phyloP scores from a whole-genome alignment of 1,139 yeast species.

The Zygosaccharomyces pseudobailii region DNA sequence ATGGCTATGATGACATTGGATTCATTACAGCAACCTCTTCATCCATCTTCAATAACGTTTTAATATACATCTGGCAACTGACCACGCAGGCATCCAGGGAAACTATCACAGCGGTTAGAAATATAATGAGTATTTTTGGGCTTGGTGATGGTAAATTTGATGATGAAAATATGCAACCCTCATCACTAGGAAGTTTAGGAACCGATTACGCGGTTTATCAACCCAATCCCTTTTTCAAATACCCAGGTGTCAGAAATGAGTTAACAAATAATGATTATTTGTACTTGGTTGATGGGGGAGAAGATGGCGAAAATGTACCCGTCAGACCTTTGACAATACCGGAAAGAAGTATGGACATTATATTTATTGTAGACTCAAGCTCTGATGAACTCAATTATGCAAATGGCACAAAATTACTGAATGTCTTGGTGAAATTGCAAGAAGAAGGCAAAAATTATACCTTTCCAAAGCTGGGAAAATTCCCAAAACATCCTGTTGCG shows the following conservation, averaged over 20 bases:
- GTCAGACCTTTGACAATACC: conserved; percentile 54
- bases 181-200: conserved; percentile 29
- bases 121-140: conserved; percentile 47
- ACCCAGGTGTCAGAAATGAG: conserved; percentile 19
- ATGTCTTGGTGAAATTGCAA: conserved; percentile 29
- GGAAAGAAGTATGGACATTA: conserved; percentile 48
- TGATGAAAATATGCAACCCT: conserved; percentile 16
- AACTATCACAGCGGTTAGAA: conserved; percentile 41
- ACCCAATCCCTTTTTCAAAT: conserved; percentile 70
- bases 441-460: conserved; percentile 16
- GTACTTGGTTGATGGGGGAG: conserved; percentile 63
- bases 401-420: conserved; percentile 51
- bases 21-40: conserved; percentile 72
- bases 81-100: conserved; percentile 40
- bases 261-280: conserved; percentile 31
- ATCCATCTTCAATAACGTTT: conserved; percentile 56
- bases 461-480: conserved; percentile 25
- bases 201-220: conserved; percentile 65
- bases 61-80: conserved; percentile 44
- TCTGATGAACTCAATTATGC: conserved; percentile 60
- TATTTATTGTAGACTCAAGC: conserved; percentile 61
- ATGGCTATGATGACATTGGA: conserved; percentile 68
- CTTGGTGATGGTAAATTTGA: conserved; percentile 27
- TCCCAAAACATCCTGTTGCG: conserved; percentile 43
- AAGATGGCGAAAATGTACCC: conserved; percentile 60